Evolutionary conservation across 208 protist species (phyloP), one percentile per base, ranked within the genome.

Genomic region (Spongospora subterranea): DNA sequence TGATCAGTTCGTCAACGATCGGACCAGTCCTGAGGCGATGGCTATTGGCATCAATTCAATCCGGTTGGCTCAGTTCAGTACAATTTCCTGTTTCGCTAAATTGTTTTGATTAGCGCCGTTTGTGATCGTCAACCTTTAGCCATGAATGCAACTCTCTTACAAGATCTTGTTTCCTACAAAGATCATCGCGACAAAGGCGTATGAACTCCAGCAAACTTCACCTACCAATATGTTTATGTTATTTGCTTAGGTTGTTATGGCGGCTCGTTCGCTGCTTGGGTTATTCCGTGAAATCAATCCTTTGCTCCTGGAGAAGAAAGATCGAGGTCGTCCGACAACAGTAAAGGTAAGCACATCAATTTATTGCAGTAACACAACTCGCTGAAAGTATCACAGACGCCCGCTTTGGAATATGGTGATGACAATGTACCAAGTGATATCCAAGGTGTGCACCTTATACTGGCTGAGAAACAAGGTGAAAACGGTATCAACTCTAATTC

Each of bases 1-100:
- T 43, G 71, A 82, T 43, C 71, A 82, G 71, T 82, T 82, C 71
- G 71, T 82, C n/a, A 82, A 43, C n/a, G 71, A 82, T 43, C 71
- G 71, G 17, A 45, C 17, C n/a, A 6, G 71, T 82, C 71, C 71
- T 6, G 71, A 82, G 35, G n/a, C 71, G 17, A 82, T 82, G 71
- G 71, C 71, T 6, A n/a, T 82, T n/a, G 71, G 71, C 6, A 35
- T 82, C 71, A 82, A 82, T 82, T 82, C 35, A 40, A 82, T 82
- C 40, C 71, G 71, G 71, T 82, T 40, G 13, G 6, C 17, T 35
- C n/a, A 13, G 6, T 82, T 35, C 71, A 40, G 35, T 20, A 82
- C 6, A 82, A 82, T 82, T n/a, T 6, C 35, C 40, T 39, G n/a
- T n/a, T 43, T n/a, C 17, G n/a, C n/a, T n/a, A n/a, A n/a, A n/a